phyloP scores from a whole-genome alignment of 441 rosid species.

The Omphalea diandra region DNA sequence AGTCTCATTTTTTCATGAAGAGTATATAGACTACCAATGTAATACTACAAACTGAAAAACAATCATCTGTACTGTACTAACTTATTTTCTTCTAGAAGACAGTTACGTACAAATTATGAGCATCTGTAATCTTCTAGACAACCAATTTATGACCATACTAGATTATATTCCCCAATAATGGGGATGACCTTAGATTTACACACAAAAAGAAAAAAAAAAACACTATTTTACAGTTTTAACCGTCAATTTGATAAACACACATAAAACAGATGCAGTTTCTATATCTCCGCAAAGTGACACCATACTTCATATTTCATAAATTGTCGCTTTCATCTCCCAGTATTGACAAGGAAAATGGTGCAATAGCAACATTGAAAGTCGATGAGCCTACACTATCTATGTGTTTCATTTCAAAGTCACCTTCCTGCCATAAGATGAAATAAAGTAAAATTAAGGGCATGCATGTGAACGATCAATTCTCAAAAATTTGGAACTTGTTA shows the following conservation, averaged over 20 bases:
- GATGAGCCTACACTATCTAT: constrained; percentile 47
- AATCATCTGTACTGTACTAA: too few relatives aligned
- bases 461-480: not conserved
- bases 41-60: too few relatives aligned
- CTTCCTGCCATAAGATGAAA: constrained; percentile 48
- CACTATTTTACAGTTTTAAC: constrained; percentile 19
- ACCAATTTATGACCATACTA: constrained; percentile 2
- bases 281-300: constrained; percentile 1
- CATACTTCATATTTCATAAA: constrained; percentile 28
- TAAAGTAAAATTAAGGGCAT: not conserved
- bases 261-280: not conserved
- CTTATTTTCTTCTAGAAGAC: constrained; percentile 3
- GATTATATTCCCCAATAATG: not conserved
- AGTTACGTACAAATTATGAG: not conserved
- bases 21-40: too few relatives aligned
- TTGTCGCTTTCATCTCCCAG: constrained; percentile 48
- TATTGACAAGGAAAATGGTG: constrained; percentile 61
- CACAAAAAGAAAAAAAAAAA: too few relatives aligned
- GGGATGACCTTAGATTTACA: constrained; percentile 20
- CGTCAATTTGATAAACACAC: constrained; percentile 19
- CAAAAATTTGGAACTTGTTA: not conserved
- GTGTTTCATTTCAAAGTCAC: constrained; percentile 80
- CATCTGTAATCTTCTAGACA: not conserved
- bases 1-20: too few relatives aligned
- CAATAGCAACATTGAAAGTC: constrained; percentile 59